These are phyloP conservation scores for Seminavis robusta DNA, from an alignment of 108 stramenopile genomes.

Conservation along the genomic window DNA sequence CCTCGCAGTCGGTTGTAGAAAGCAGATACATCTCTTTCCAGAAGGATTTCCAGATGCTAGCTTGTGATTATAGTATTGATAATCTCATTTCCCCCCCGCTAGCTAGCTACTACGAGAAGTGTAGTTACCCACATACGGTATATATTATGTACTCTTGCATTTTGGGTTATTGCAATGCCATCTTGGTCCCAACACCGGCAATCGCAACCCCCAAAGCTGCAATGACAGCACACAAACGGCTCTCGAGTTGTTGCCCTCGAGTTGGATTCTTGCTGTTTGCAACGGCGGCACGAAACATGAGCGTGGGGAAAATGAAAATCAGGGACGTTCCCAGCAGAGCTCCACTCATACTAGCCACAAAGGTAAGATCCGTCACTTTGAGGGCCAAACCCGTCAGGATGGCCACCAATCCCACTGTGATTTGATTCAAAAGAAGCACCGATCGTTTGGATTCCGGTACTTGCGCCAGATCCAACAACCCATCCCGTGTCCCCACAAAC, in stretches of 20 bases:
- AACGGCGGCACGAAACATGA: conserved; percentile 81
- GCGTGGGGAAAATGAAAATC: conserved; percentile 88
- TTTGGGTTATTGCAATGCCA: conserved; percentile 52
- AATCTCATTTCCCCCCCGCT: no score
- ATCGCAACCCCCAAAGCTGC: conserved; percentile 72
- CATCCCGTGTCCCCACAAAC: conserved; percentile 72
- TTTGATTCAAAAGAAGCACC: no score
- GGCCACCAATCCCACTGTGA: conserved; percentile 45
- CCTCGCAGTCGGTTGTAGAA: no score
- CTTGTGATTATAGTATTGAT: no score
- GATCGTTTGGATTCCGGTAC: no score
- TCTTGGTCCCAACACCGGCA: conserved; percentile 70
- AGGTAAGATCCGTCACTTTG: conserved; percentile 65
- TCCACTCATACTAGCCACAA: conserved; percentile 82
- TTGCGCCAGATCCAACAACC: conserved; percentile 56
- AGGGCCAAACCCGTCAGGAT: conserved; percentile 57
- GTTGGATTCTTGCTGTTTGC: no score
- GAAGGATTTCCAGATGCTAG: no score
- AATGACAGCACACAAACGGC: conserved; percentile 44
- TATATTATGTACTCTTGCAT: no score
- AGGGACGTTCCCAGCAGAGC: conserved; percentile 86
- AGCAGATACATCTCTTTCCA: no score
- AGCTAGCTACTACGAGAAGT: no score
- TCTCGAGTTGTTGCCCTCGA: no score
- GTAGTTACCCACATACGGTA: no score